phyloP scores from a whole-genome alignment of 2,329 filamentous ascomycete genomes.

The Talaromyces albobiverticillius region DNA sequence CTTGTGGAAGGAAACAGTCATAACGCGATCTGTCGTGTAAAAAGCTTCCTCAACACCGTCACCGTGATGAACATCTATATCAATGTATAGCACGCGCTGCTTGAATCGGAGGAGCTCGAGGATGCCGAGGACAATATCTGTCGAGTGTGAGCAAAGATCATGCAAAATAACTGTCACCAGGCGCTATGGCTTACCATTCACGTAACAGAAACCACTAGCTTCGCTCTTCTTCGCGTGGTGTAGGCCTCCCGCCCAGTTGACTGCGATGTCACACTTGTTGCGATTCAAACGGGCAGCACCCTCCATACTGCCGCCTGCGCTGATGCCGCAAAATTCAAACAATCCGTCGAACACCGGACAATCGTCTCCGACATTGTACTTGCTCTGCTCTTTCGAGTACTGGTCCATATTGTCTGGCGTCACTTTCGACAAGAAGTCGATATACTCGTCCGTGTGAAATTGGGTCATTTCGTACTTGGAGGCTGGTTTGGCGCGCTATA shows the following conservation, averaged over 20 bases:
- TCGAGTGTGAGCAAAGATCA: conserved; percentile 19
- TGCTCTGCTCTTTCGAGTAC: conserved; percentile 85
- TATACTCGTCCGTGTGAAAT: conserved; percentile 71
- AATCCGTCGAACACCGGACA: conserved; percentile 67
- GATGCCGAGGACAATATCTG: conserved; percentile 65
- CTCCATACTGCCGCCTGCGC: conserved; percentile 68
- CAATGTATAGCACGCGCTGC: conserved; percentile 63
- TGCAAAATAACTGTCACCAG: neutral
- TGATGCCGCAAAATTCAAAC: conserved; percentile 69
- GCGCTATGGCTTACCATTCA: conserved; percentile 62
- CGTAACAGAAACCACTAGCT: conserved; percentile 96
- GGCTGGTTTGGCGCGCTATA: conserved; percentile 73
- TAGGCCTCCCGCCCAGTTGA: conserved; percentile 91
- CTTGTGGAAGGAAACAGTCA: conserved; percentile 71
- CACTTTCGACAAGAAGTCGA: conserved; percentile 75
- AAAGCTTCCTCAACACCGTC: conserved; percentile 71
- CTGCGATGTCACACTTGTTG: conserved; percentile 65
- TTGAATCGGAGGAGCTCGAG: conserved; percentile 64
- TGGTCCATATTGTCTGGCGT: conserved; percentile 98
- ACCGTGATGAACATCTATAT: conserved; percentile 66
- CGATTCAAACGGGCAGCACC: conserved; percentile 66
- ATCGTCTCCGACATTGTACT: conserved; percentile 65
- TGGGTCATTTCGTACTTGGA: conserved; percentile 70
- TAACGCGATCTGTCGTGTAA: conserved; percentile 68
- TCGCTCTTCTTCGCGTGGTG: conserved; percentile 96